Evolutionary conservation across 2,329 filamentous ascomycete species (phyloP), one percentile per base, ranked within the genome.

Genomic region (Furcasterigmium sp.): DNA sequence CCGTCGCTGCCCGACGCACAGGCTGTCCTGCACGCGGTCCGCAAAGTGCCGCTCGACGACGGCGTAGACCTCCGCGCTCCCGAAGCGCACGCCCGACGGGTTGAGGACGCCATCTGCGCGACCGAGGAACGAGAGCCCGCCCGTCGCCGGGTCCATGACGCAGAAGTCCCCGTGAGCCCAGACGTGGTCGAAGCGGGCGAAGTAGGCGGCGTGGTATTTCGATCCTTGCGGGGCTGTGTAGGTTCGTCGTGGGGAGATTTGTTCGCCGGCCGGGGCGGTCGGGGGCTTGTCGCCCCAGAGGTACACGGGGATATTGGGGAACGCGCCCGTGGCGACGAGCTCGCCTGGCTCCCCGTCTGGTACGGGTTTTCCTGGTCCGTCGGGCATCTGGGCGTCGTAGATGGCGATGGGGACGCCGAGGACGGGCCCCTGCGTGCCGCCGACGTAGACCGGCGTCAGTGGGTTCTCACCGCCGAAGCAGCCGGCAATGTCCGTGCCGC

Each of bases 111-210:
- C 87, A 55, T 93, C 87, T 3, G 80, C 84, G 2, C 86, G 73
- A 2, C 85, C 85, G 0, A 87, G 72, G 51, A 91, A 83, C 11
- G 76, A 59, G 6, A 89, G 59, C 37, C 79, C 75, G 7, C 79
- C 76, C 1, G 86, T 91, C 4, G 64, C 51, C 0, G 86, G 85
- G 55, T 91, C 80, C 13, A 86, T 67, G 28, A 76, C 74, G 54
- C 87, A 82, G 58, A 91, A 91, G 56, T 93, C 88, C 18, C 87
- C 87, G 50, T 93, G 88, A 0, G 85, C 85, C 88, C 87, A 93
- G 2, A 87, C 85, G 43, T 80, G 67, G 7, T 73, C 65, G 64
- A 80, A 85, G 38, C 80, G 75, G 2, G 68, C 72, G 55, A 84
- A 85, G 60, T 85, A 78, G 20, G 79, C 73, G 1, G 68, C 61